phyloP scores from a whole-genome alignment of 371 early-diverging fungal genomes.

The Lichtheimia ramosa region DNA sequence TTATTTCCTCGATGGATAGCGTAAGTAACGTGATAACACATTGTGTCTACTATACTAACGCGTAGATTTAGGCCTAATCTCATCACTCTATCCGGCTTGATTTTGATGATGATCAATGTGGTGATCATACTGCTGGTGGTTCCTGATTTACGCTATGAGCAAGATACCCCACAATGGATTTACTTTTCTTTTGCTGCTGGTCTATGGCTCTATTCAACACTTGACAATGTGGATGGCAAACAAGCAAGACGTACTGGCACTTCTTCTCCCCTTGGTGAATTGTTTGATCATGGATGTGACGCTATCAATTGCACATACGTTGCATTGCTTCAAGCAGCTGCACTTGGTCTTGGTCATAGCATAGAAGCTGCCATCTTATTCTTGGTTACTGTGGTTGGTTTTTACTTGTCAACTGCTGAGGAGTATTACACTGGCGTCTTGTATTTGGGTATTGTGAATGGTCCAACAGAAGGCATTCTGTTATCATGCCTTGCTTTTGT shows the following conservation, averaged over 20 bases:
- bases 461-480: conserved; percentile 95
- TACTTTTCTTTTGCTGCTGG: conserved; percentile 86
- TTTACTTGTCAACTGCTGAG: conserved; percentile 94
- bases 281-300: conserved; percentile 93
- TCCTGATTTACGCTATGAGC: conserved; percentile 65
- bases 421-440: conserved; percentile 94
- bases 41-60: not conserved
- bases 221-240: conserved; percentile 98
- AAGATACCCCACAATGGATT: conserved; percentile 82
- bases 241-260: conserved; percentile 83
- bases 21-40: conserved; percentile 49
- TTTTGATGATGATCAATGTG: conserved; percentile 83
- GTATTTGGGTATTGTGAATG: conserved; percentile 91
- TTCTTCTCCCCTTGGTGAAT: conserved; percentile 94
- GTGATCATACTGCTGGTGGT: conserved; percentile 67
- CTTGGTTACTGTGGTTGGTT: conserved; percentile 73
- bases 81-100: conserved; percentile 95
- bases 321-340: conserved; percentile 80
- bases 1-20: conserved; percentile 93
- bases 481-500: conserved; percentile 68
- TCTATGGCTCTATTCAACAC: conserved; percentile 92
- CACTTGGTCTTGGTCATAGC: conserved; percentile 76
- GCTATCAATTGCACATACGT: conserved; percentile 89
- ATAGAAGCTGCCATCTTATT: conserved; percentile 65
- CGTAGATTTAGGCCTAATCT: conserved; percentile 88